phyloP scores from a whole-genome alignment of 129 eudicot species.

The Glebionis coronaria region DNA sequence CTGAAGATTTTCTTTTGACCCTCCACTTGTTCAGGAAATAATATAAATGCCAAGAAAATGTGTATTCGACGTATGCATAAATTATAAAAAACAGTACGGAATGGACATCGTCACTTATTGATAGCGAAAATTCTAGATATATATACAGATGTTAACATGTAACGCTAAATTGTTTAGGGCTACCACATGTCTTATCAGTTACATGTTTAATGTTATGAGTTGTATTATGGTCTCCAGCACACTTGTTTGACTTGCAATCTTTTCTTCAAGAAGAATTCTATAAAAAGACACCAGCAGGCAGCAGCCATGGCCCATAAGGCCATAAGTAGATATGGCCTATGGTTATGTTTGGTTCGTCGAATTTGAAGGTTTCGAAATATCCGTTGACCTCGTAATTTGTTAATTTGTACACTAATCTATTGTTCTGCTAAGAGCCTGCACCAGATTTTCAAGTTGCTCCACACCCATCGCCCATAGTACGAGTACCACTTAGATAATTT shows the following conservation, averaged over 20 bases:
- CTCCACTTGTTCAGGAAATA: too few species aligned
- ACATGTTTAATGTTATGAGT: not conserved
- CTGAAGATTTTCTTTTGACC: too few species aligned
- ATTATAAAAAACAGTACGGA: not conserved
- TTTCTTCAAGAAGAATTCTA: not conserved
- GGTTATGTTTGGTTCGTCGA: not conserved
- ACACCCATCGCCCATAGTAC: not conserved
- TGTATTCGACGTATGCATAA: not conserved
- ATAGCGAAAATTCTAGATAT: not conserved
- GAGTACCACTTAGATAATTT: not conserved
- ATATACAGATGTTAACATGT: not conserved
- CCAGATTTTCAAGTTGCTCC: not conserved
- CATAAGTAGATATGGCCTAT: too few species aligned
- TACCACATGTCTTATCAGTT: not conserved
- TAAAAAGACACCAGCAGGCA: not conserved
- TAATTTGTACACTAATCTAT: not conserved
- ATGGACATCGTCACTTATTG: not conserved
- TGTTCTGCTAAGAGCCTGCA: not conserved
- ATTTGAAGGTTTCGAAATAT: not conserved
- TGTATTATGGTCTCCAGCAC: not conserved
- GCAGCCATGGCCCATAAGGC: slow-evolving; percentile 1
- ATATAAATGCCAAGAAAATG: not conserved
- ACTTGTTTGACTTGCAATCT: not conserved
- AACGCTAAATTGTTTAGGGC: not conserved
- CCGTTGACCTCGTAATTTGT: not conserved